Base-by-base conservation (phyloP, 495 filamentous ascomycete species). In the Hypoxylon cercidicola region DNA sequence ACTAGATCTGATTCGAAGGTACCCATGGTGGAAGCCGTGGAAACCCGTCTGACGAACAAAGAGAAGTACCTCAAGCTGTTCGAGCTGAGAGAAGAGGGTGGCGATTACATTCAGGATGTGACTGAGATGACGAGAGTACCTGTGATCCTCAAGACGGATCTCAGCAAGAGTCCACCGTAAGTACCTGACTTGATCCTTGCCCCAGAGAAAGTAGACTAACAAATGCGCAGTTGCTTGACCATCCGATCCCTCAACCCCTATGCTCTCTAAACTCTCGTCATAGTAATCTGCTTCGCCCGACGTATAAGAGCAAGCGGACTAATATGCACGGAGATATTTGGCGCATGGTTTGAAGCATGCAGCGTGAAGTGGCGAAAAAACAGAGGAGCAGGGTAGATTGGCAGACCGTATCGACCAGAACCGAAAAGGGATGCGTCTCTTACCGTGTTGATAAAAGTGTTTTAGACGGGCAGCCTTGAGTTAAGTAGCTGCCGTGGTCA, bases 141-240 rank as follows among this genome's bases (percentile, higher is more conserved):
- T 2, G 91, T 99, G 58, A 97, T 98, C 69, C 79, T 99, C 50
- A 99, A 97, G 88, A 99, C 95, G 32, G 95, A 99, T 78, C 84
- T 99, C 69, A 91, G 84, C 82, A 99, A 98, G 90, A 98, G 95
- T 76, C 95, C 95, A 79, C 95, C 95, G 92, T 98, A 90, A 82
- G 94, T 91, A 67, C 25, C 7, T 28, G 19, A 60, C 25, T 39
- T 47, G 50, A 34, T 5, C 21, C 25, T 23, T 35, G 53, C 15
- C 56, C 48, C 8, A 32, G n/a, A 28, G 19, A 10, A 41, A 13
- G 54, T 18, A 61, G 18, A 75, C 87, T 79, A 80, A 83, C 60
- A 53, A 7, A 56, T 30, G 40, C 64, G 12, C 62, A 98, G 94
- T 52, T 99, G 95, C 83, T 81, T 99, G 73, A 99, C 95, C 6